These are phyloP conservation scores for Entomortierella lignicola DNA, from an alignment of 192 early-diverging fungal species.

Conservation along the genomic window DNA sequence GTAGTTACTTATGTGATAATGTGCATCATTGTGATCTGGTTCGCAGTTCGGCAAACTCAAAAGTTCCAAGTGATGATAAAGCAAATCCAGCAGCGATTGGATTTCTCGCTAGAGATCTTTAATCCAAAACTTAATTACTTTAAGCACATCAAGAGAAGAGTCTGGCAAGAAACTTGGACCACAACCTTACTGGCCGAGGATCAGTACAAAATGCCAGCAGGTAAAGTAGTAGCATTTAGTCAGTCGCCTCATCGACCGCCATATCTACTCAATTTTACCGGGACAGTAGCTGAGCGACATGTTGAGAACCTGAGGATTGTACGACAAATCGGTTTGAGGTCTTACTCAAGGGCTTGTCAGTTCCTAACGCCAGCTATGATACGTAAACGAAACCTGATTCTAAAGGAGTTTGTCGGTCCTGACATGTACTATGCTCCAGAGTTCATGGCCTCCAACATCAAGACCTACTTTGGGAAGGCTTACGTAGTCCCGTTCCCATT, in stretches of 20 bases:
- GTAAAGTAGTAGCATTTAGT: slow-evolving; percentile 64
- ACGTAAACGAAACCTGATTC: slow-evolving; percentile 50
- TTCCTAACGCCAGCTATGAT: slow-evolving; percentile 53
- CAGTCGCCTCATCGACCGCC: slow-evolving; percentile 67
- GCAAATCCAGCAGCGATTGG: slow-evolving; percentile 58
- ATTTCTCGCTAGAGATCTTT: slow-evolving; percentile 62
- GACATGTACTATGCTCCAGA: slow-evolving; percentile 76
- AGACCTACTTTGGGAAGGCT: slow-evolving; percentile 70
- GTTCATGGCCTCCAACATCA: slow-evolving; percentile 56
- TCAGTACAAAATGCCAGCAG: slow-evolving; percentile 65
- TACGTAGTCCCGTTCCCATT: slow-evolving; percentile 76
- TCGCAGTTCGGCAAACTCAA: slow-evolving; percentile 54
- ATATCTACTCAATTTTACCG: slow-evolving; percentile 73
- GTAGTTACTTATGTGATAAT: slow-evolving; percentile 52
- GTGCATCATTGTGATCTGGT: slow-evolving; percentile 55
- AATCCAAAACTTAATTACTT: slow-evolving; percentile 54
- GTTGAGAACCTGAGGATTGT: slow-evolving; percentile 73
- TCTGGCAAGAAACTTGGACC: slow-evolving; percentile 82
- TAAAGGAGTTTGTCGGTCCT: slow-evolving; percentile 64
- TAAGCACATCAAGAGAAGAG: slow-evolving; percentile 60
- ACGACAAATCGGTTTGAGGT: slow-evolving; percentile 62
- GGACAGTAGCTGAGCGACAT: slow-evolving; percentile 73
- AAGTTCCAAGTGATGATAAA: slow-evolving; percentile 56
- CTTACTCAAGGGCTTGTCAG: slow-evolving; percentile 56
- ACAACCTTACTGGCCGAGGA: slow-evolving; percentile 67